Conservation (phyloP, 164 flowering plant species). For the Piper longum region DNA sequence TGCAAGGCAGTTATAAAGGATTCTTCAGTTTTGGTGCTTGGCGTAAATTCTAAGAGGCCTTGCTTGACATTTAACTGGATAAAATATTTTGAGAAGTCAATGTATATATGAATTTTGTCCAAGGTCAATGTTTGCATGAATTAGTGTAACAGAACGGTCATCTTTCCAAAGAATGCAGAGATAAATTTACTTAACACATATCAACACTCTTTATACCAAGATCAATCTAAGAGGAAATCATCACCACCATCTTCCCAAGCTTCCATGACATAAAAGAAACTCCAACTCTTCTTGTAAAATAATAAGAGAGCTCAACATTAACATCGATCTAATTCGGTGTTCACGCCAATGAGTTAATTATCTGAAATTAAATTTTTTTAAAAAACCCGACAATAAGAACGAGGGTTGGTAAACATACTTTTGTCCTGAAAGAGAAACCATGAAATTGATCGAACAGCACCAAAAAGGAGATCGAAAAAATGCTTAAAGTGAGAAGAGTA, state of each 20-base stretch:
- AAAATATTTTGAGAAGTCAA: constrained; percentile 1
- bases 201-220: constrained; percentile 35
- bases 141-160: not conserved
- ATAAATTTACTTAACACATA: not conserved
- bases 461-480: not conserved
- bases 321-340: no score
- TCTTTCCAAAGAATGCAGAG: not conserved
- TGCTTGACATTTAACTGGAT: constrained; percentile 84
- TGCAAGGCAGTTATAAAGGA: constrained; percentile 70
- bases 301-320: not conserved
- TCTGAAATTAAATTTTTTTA: no score
- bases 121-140: no score
- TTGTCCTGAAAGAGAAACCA: constrained; percentile 41
- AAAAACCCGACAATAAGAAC: no score
- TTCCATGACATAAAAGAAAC: constrained; percentile 84
- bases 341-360: no score
- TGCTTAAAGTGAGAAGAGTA: not conserved
- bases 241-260: constrained; percentile 75
- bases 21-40: constrained; percentile 90
- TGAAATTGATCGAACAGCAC: not conserved
- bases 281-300: constrained; percentile 51
- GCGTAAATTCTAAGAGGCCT: constrained; percentile 65
- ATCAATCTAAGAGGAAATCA: constrained; percentile 64
- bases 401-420: constrained; percentile 34
- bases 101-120: no score